A percentile compares a stretch with the other conserved stretches of the same genome.
phyloP scores from a whole-genome alignment of 2,329 filamentous ascomycete genomes.

The Cytospora piceicola region DNA sequence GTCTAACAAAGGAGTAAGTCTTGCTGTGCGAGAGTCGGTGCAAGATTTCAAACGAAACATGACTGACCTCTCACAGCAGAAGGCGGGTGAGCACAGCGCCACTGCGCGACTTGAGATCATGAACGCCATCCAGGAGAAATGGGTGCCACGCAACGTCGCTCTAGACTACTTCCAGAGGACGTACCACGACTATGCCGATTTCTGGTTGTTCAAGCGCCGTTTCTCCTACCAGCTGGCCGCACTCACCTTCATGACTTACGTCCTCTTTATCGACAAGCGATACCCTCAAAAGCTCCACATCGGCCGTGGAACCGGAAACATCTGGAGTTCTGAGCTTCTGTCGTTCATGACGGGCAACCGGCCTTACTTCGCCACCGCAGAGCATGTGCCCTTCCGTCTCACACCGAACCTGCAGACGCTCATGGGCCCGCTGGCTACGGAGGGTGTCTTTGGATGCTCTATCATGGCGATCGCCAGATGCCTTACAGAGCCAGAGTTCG shows the following conservation, averaged over 20 bases:
- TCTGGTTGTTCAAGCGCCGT: constrained; percentile 97
- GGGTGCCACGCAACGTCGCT: constrained; percentile 80
- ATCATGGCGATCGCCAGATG: constrained; percentile 97
- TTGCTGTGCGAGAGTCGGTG: background rate
- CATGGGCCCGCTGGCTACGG: constrained; percentile 93
- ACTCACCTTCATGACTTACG: constrained; percentile 97
- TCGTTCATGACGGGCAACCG: constrained; percentile 83
- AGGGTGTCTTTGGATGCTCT: constrained; percentile 93
- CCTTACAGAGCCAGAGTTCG: constrained; percentile 83
- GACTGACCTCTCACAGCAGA: constrained; percentile 48
- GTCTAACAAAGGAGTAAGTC: constrained; percentile 63
- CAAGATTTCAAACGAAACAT: background rate
- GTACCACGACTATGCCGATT: constrained; percentile 88
- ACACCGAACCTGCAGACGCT: constrained; percentile 95
- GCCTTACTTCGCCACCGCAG: constrained; percentile 86
- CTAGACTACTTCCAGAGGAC: constrained; percentile 87
- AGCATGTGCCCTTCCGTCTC: constrained; percentile 94
- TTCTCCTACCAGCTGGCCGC: constrained; percentile 96
- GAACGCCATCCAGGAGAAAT: constrained; percentile 90
- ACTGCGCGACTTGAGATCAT: constrained; percentile 88
- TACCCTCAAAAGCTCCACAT: constrained; percentile 97
- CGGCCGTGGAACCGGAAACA: constrained; percentile 81
- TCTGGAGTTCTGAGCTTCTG: constrained; percentile 95
- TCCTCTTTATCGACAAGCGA: constrained; percentile 94
- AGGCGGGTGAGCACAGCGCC: constrained; percentile 69